phyloP scores from a whole-genome alignment of 306 rosid genomes.

The Begonia peltatifolia region DNA sequence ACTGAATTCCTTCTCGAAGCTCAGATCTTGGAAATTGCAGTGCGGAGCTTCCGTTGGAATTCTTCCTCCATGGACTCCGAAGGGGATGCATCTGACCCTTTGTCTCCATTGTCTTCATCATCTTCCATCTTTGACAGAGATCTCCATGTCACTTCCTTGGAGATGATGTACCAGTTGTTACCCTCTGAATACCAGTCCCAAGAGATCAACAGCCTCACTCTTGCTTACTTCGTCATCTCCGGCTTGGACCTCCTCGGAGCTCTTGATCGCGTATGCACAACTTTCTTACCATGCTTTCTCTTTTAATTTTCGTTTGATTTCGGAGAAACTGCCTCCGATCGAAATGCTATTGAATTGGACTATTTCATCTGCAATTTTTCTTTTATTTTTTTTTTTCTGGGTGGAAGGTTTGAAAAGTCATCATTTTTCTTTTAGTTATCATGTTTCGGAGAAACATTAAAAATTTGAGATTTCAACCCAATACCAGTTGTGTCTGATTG shows the following conservation, averaged over 20 bases:
- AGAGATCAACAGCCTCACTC: slow-evolving; percentile 83
- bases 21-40: neutral
- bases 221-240: slow-evolving; percentile 79
- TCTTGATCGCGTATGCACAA: slow-evolving; percentile 27
- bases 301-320: neutral
- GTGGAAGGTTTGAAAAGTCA: too few species aligned
- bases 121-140: slow-evolving; percentile 34
- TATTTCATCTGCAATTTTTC: too few species aligned
- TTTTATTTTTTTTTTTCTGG: too few species aligned
- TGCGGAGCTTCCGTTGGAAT: neutral
- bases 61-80: slow-evolving; percentile 14
- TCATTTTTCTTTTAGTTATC: too few species aligned
- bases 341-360: too few species aligned
- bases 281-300: neutral
- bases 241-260: slow-evolving; percentile 59
- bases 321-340: too few species aligned
- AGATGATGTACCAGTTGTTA: slow-evolving; percentile 63
- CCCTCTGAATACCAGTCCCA: slow-evolving; percentile 52
- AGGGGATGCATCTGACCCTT: slow-evolving; percentile 11
- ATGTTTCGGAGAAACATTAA: too few species aligned
- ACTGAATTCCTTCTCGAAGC: neutral
- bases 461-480: too few species aligned
- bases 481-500: too few species aligned
- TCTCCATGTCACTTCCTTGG: slow-evolving; percentile 33
- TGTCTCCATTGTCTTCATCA: slow-evolving; percentile 3